These are phyloP conservation scores for Effrenium voratum DNA, from an alignment of 73 alveolate species.

Conservation along the genomic window DNA sequence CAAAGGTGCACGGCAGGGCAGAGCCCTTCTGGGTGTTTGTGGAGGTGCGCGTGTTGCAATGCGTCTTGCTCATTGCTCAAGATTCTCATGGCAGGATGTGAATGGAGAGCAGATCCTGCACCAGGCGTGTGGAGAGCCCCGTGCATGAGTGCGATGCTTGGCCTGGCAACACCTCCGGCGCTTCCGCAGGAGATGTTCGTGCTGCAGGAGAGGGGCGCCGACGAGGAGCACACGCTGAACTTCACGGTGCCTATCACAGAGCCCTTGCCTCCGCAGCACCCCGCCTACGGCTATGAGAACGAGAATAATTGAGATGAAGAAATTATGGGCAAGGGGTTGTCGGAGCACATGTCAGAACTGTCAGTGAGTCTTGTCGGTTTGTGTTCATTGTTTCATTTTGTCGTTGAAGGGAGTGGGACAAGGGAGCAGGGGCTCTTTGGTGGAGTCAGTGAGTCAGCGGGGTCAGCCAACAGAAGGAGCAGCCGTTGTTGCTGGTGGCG, in stretches of 20 bases:
- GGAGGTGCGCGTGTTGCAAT: slow-evolving; percentile 82
- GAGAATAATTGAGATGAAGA: no score
- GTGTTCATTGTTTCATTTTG: not conserved
- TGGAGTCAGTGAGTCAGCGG: not conserved
- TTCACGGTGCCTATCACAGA: slow-evolving; percentile 99
- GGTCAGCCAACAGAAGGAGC: not conserved
- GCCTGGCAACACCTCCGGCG: not conserved
- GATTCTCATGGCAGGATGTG: slow-evolving; percentile 96
- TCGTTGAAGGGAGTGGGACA: no score
- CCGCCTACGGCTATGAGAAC: no score
- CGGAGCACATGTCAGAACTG: slow-evolving; percentile 94
- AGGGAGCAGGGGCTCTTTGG: not conserved
- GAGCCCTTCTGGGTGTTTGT: slow-evolving; percentile 99
- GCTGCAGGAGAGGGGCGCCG: slow-evolving; percentile 76
- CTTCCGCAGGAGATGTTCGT: slow-evolving; percentile 88
- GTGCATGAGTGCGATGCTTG: not conserved
- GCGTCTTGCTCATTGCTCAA: not conserved
- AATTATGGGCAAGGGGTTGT: no score
- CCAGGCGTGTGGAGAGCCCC: slow-evolving; percentile 94
- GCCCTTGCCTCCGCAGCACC: slow-evolving; percentile 99
- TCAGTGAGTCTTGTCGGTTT: not conserved
- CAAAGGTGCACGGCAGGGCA: slow-evolving; percentile 95
- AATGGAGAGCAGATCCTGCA: slow-evolving; percentile 99
- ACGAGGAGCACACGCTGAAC: slow-evolving; percentile 96
- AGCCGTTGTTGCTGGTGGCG: not conserved